phyloP scores from a whole-genome alignment of 2,329 filamentous ascomycete genomes.

The Venturiaceae sp. region DNA sequence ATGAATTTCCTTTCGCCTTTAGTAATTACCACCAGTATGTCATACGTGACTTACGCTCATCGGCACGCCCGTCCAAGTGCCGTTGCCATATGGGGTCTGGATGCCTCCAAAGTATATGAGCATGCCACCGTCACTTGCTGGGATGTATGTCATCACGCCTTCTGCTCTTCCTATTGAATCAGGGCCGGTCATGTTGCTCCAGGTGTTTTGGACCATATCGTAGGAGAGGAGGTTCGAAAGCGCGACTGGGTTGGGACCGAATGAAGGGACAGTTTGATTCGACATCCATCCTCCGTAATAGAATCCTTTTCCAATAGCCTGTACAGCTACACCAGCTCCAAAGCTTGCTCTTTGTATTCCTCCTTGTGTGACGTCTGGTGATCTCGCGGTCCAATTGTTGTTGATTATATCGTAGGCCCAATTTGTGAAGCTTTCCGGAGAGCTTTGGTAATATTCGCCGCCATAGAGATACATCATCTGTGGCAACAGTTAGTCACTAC shows the following conservation, averaged over 20 bases:
- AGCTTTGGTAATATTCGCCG: slow-evolving; percentile 33
- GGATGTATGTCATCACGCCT: slow-evolving; percentile 50
- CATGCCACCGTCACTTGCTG: slow-evolving; percentile 49
- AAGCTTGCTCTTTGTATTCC: slow-evolving; percentile 42
- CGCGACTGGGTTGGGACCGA: slow-evolving; percentile 38
- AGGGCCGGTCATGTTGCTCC: slow-evolving; percentile 45
- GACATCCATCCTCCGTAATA: slow-evolving; percentile 55
- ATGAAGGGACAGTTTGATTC: slow-evolving; percentile 41
- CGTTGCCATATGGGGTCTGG: slow-evolving; percentile 36
- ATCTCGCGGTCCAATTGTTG: slow-evolving; percentile 40
- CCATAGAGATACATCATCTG: slow-evolving; percentile 50
- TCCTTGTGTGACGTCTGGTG: slow-evolving; percentile 9
- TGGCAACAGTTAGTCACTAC: neutral
- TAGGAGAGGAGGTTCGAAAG: slow-evolving; percentile 46
- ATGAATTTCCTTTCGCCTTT: slow-evolving; percentile 49
- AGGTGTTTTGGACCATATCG: slow-evolving; percentile 42
- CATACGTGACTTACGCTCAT: slow-evolving; percentile 5
- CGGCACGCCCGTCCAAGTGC: slow-evolving; percentile 24
- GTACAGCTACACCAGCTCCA: slow-evolving; percentile 46
- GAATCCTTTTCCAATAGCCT: slow-evolving; percentile 46
- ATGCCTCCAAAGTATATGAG: slow-evolving; percentile 55
- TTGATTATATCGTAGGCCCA: slow-evolving; percentile 49
- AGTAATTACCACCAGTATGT: slow-evolving; percentile 28
- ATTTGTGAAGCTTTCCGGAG: slow-evolving; percentile 39
- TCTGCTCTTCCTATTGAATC: slow-evolving; percentile 46